Base-by-base conservation (phyloP, 2,329 filamentous ascomycete species). In the Fusarium buharicum region DNA sequence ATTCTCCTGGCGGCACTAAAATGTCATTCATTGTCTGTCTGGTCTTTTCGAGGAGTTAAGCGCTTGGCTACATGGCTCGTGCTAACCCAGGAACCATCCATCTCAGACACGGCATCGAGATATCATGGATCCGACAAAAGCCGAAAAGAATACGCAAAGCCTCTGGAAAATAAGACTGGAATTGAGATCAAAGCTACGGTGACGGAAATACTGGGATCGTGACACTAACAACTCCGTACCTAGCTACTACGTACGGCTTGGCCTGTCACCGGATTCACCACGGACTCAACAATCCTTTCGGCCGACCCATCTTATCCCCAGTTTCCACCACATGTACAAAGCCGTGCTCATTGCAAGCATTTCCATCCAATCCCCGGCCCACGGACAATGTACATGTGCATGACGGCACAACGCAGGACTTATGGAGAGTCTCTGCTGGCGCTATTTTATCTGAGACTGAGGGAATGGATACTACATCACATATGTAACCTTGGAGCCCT, bases 311-410 rank as follows among this genome's bases (percentile, higher is more conserved):
- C 47, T 49, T 40, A 45, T 55, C 55, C 60, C 50, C 60, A 64
- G 62, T 66, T 46, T 62, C 47, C 44, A 65, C 30, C 48, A 27
- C 57, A 60, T 14, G 20, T 24, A 17, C 56, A 60, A 55, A 60
- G 37, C 57, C 62, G 39, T 55, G 49, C 40, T 47, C 40, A 18
- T 62, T 14, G 24, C 38, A 48, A 55, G 47, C 53, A 64, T 68
- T 68, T 62, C 65, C 65, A 64, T 59, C 49, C 65, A 68, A 68
- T 68, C 50, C 55, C 65, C 65, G 55, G 36, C 33, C 24, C 54
- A 45, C 38, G 24, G 17, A 24, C 36, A 28, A 45, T 30, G 24
- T 14, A 24, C 36, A 28, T 14, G 30, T 33, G 30, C 30, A 33
- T 33, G 28, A 13, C 28, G 10, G 28, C 28, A 13, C 28, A 30